Base-by-base conservation (phyloP, 345 rosid genomes). In the Populus deltoides region DNA sequence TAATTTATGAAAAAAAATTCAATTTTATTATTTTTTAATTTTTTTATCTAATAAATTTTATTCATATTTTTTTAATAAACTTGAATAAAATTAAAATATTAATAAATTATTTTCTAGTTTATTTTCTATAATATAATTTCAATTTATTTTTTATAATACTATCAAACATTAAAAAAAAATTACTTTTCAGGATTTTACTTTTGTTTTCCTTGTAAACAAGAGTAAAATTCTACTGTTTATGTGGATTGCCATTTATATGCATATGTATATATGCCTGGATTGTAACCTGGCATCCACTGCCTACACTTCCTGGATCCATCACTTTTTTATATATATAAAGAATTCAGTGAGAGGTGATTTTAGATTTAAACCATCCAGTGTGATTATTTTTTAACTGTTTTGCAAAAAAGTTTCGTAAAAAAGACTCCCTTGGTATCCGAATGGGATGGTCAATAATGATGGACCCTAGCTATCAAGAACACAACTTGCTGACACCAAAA, bases 301-400 rank as follows among this genome's bases (percentile, higher is more conserved):
- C 45, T 66, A 12, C 45, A 13, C 38, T 35, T 43, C 25, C 27
- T 18, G 41, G 36, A 3, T 68, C 41, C 7, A 15, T 31, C n/a
- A 57, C 22, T 7, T 22, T 2, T 55, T 3, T 4, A 0, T 16
- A 16, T 4, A 49, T 4, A 49, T 16, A 51, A 22, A 66, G 20
- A 12, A 6, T 61, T 61, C 49, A 20, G 29, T 17, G 36, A 24
- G 18, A 36, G 62, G 20, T 59, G 10, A 10, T 39, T 39, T 13
- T 68, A 25, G 53, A 17, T 47, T 57, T 66, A n/a, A 59, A 71
- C 78, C 76, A 29, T 65, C 35, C 15, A 70, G 73, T 73, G n/a
- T 16, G 29, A 79, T 38, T 76, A 66, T 51, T 53, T 20, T 53
- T 53, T 33, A 15, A 17, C 57, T 51, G 0, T 17, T 18, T 16